Conservation (phyloP, 2,329 filamentous ascomycete genomes). For the Conoideocrella luteorostrata region DNA sequence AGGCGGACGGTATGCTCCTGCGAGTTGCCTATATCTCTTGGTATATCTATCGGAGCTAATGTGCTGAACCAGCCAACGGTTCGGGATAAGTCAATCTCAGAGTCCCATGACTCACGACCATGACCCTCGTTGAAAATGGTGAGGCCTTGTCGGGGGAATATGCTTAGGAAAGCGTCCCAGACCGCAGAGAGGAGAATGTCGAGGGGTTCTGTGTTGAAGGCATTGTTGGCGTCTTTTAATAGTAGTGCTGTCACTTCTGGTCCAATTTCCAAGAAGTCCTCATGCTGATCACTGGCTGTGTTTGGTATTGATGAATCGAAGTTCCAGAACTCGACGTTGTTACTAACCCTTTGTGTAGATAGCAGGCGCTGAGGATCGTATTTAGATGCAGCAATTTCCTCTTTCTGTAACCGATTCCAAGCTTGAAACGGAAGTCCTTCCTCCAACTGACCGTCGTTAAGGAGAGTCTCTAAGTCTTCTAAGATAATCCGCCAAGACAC, state of each 20-base stretch:
- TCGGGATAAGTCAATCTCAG: constrained; percentile 21
- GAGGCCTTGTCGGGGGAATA: constrained; percentile 21
- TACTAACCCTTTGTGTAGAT: not conserved
- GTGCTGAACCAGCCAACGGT: constrained; percentile 35
- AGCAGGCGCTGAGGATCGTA: not conserved
- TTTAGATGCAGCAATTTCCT: not conserved
- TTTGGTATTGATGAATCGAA: not conserved
- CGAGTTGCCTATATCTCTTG: not conserved
- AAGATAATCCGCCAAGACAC: constrained; percentile 40
- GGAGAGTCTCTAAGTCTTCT: constrained; percentile 34
- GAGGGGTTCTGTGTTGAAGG: constrained; percentile 21
- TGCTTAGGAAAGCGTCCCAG: constrained; percentile 20
- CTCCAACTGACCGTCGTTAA: constrained; percentile 19
- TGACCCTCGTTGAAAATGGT: constrained; percentile 17
- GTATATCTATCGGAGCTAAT: constrained; percentile 13
- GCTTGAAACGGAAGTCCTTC: constrained; percentile 26
- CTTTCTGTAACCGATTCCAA: constrained; percentile 21
- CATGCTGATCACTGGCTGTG: constrained; percentile 3
- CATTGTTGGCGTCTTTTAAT: constrained; percentile 2
- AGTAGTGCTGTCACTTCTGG: not conserved
- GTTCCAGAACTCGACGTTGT: constrained; percentile 5
- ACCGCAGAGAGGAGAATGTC: constrained; percentile 26
- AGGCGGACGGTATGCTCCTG: not conserved
- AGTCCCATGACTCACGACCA: constrained; percentile 25
- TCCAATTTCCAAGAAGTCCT: constrained; percentile 4